These are phyloP conservation scores for Lathyrus aphaca DNA, from an alignment of 306 rosid species.

Conservation along the genomic window DNA sequence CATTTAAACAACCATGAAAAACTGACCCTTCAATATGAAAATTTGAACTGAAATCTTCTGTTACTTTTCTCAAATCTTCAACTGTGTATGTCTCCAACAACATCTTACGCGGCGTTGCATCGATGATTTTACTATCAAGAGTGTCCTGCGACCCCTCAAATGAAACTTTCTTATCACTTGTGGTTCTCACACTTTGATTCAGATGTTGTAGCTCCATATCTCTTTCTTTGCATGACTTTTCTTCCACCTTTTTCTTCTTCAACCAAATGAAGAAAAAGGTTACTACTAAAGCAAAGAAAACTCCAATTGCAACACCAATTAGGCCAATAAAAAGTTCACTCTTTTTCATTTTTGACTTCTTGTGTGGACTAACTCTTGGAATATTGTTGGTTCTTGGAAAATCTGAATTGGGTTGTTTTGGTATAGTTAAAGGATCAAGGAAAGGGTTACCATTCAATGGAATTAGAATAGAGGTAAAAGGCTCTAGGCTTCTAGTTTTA, in stretches of 20 bases:
- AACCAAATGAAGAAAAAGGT: conserved; percentile 51
- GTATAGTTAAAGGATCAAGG: conserved; percentile 53
- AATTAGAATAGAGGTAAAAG: conserved; percentile 65
- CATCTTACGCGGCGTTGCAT: conserved; percentile 49
- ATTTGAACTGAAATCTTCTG: conserved; percentile 74
- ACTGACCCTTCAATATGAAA: conserved; percentile 84
- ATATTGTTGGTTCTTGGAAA: conserved; percentile 45
- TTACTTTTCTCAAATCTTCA: conserved; percentile 73
- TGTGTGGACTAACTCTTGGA: conserved; percentile 48
- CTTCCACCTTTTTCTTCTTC: conserved; percentile 57
- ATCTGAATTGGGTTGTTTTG: conserved; percentile 51
- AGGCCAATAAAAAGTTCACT: conserved; percentile 54
- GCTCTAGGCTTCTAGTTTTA: conserved; percentile 40
- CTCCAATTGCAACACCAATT: conserved; percentile 52
- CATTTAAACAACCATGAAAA: conserved; percentile 75
- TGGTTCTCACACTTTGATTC: conserved; percentile 77
- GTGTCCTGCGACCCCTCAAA: conserved; percentile 67
- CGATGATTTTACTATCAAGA: conserved; percentile 47
- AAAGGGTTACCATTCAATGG: conserved; percentile 60
- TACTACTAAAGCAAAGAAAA: conserved; percentile 56
- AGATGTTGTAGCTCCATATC: conserved; percentile 86
- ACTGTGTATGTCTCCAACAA: conserved; percentile 54
- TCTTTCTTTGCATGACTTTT: conserved; percentile 47
- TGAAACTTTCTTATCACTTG: conserved; percentile 79
- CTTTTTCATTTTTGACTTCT: conserved; percentile 61